A percentile compares a stretch with the other conserved stretches of the same genome.
These are phyloP conservation scores for Henckelia pumila DNA, from an alignment of 257 asterid species.

Conservation along the genomic window DNA sequence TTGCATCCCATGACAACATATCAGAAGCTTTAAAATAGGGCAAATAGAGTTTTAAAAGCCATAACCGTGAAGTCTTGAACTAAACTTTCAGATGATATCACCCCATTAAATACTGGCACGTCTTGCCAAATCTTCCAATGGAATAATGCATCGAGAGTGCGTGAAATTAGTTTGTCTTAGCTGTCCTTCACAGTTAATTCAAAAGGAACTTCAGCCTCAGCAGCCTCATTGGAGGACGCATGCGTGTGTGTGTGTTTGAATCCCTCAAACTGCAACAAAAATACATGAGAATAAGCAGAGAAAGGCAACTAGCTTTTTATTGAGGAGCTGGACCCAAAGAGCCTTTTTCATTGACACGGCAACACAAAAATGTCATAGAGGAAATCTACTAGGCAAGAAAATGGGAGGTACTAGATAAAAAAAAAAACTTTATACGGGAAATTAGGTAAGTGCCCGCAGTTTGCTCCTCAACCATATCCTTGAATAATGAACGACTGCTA, in stretches of 20 bases:
- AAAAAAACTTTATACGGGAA: not conserved
- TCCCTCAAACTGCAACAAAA: slow-evolving; percentile 60
- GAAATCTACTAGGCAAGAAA: no score
- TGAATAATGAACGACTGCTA: not conserved
- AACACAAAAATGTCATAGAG: not conserved
- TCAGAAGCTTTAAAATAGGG: not conserved
- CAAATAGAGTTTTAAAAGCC: slow-evolving; percentile 9
- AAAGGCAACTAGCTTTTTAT: not conserved
- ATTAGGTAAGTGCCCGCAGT: not conserved
- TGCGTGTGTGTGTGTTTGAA: slow-evolving; percentile 39
- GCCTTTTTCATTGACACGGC: not conserved
- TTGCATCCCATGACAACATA: not conserved
- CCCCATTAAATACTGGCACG: not conserved
- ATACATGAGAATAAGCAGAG: slow-evolving; percentile 5
- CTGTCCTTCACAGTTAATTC: slow-evolving; percentile 25
- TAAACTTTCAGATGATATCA: slow-evolving; percentile 2
- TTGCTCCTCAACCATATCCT: not conserved
- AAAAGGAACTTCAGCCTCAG: slow-evolving; percentile 28
- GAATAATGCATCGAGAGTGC: slow-evolving; percentile 5
- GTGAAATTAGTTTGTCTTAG: slow-evolving; percentile 17
- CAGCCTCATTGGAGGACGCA: slow-evolving; percentile 37
- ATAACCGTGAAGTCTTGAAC: slow-evolving; percentile 2
- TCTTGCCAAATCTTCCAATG: not conserved
- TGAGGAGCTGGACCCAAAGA: slow-evolving; percentile 1
- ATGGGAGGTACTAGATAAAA: not conserved